Evolutionary conservation across 768 basidiomycete genomes (phyloP).

Genomic region (Termitomyces sp.): DNA sequence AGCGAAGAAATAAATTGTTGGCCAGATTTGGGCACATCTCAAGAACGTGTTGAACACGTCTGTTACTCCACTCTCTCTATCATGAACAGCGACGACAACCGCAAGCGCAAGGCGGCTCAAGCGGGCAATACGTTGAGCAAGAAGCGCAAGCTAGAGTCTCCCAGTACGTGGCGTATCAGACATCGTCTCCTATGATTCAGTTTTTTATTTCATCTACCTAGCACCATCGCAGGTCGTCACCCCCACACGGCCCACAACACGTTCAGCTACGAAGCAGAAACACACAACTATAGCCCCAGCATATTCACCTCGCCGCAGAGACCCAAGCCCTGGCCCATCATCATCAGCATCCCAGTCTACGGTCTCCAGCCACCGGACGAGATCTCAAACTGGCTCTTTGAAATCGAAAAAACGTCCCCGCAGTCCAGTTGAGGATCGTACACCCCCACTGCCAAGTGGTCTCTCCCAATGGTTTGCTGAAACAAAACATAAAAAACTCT

Average conservation of each 20-base stretch:
- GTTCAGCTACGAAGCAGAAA: neutral
- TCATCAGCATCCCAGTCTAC: neutral
- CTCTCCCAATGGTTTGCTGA: constrained; percentile 2
- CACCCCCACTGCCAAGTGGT: neutral
- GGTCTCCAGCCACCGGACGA: neutral
- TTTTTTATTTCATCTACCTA: neutral
- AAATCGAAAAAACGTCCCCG: neutral
- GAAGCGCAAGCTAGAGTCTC: neutral
- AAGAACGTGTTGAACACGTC: neutral
- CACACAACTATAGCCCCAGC: neutral
- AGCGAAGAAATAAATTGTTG: no score
- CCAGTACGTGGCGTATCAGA: neutral
- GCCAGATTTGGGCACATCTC: neutral
- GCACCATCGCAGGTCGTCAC: neutral
- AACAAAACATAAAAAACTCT: neutral
- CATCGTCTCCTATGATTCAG: neutral
- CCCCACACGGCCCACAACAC: neutral
- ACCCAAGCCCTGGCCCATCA: neutral
- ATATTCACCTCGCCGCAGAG: neutral
- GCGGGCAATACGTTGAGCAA: neutral
- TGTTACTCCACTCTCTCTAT: neutral
- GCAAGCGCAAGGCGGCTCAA: neutral
- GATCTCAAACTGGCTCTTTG: neutral
- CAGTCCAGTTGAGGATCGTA: neutral
- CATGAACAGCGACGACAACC: neutral